Evolutionary conservation across 1,284 basidiomycete species (phyloP).

Genomic region (Sutorius eximius): DNA sequence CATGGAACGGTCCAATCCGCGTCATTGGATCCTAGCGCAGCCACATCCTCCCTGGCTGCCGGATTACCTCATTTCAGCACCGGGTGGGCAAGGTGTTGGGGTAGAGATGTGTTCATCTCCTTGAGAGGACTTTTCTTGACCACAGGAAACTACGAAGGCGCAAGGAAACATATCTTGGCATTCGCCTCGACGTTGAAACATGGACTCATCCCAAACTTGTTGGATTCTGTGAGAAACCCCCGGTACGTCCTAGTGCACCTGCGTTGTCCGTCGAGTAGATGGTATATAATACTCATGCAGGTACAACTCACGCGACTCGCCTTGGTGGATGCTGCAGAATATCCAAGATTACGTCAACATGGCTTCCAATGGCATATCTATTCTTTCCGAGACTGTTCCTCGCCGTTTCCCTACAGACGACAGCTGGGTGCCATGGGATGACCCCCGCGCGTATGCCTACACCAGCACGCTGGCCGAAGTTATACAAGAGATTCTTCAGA

Average conservation of each 20-base stretch:
- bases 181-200: conserved; percentile 87
- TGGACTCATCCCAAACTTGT: conserved; percentile 89
- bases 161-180: conserved; percentile 84
- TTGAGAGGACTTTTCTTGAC: conserved; percentile 89
- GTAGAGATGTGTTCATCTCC: conserved; percentile 95
- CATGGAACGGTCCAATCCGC: conserved; percentile 87
- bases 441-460: conserved; percentile 78
- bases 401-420: conserved; percentile 94
- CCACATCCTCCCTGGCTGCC: conserved; percentile 85
- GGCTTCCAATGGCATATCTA: conserved; percentile 81
- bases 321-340: conserved; percentile 99
- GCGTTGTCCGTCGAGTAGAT: neutral
- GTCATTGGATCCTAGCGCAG: conserved; percentile 71
- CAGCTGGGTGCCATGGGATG: conserved; percentile 92
- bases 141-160: conserved; percentile 85
- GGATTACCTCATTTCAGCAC: conserved; percentile 90
- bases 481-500: conserved; percentile 94
- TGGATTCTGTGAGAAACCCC: conserved; percentile 84
- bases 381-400: conserved; percentile 82
- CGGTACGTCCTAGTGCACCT: conserved; percentile 49
- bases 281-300: conserved; percentile 36
- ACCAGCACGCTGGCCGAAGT: conserved; percentile 87
- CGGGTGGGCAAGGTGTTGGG: conserved; percentile 95
- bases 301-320: conserved; percentile 90
- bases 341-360: conserved; percentile 91